Evolutionary conservation across 495 filamentous ascomycete species (phyloP), one percentile per base, ranked within the genome.

Genomic region (Xylaria bambusicola): DNA sequence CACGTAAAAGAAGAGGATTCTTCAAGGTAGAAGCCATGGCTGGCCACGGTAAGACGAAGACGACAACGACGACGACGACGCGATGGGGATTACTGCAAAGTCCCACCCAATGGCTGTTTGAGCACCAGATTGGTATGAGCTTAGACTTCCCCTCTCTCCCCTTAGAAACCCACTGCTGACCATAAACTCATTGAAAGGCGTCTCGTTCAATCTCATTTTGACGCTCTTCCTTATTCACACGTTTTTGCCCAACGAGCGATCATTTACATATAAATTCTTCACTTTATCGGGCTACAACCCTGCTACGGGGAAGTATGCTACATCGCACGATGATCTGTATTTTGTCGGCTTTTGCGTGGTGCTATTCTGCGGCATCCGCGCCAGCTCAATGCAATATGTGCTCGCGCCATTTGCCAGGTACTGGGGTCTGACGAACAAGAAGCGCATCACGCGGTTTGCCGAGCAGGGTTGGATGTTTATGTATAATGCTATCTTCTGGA

Each of bases 381-480:
- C 83, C 7, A 79, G 79, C 47, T 67, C 77, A 4, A 88, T 92
- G 70, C 84, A 90, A 58, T 89, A 88, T 73, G 55, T 90, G 8
- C 73, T 92, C 31, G 74, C 75, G 17, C 88, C 89, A 18, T 59
- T 87, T 5, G 88, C 85, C n/a, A 72, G 75, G 15, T 62, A 65
- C 24, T 73, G 72, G 17, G 87, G 88, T 2, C 70, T 92, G 61
- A 79, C 78, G 53, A 76, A 76, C 13, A 78, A 75, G 62, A 90
- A 90, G 69, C 81, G 71, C 1, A 71, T 81, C 12, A 67, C 85
- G 26, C 79, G 89, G 24, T 84, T 92, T 63, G 83, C 88, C 15
- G 89, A 92, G 68, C 89, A 92, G 75, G 86, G 80, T 31, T 92
- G 87, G 85, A 71, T 89, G 66, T 70, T 84, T 12, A 61, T 88